Conservation (phyloP, 2,329 filamentous ascomycete genomes). For the Neopestalotiopsis sp. region DNA sequence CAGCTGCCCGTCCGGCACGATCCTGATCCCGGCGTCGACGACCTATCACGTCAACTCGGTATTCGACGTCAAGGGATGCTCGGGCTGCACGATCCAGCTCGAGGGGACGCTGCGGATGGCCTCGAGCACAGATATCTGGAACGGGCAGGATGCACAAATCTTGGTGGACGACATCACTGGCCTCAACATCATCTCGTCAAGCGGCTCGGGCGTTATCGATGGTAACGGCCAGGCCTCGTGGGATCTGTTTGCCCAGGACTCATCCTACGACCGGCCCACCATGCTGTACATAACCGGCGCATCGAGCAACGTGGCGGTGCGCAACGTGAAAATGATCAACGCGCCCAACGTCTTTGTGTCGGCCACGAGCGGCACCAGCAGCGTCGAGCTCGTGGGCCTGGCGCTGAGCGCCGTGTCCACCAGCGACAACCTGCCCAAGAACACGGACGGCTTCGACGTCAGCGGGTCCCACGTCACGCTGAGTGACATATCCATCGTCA, state of each 20-base stretch:
- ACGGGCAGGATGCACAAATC: constrained; percentile 44
- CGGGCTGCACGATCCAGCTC: constrained; percentile 49
- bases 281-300: constrained; percentile 44
- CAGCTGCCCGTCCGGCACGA: constrained; percentile 43
- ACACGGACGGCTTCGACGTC: constrained; percentile 50
- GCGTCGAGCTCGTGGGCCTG: neutral
- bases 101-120: constrained; percentile 48
- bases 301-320: constrained; percentile 42
- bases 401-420: constrained; percentile 43
- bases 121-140: constrained; percentile 46
- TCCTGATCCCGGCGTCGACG: constrained; percentile 44
- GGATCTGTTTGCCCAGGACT: constrained; percentile 45
- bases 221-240: constrained; percentile 50
- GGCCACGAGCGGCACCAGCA: neutral
- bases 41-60: constrained; percentile 49
- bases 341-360: constrained; percentile 38
- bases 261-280: constrained; percentile 44
- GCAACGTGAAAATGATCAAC: constrained; percentile 44
- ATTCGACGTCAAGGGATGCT: constrained; percentile 46
- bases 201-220: constrained; percentile 47
- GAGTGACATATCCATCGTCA: constrained; percentile 40
- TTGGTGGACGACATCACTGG: constrained; percentile 41
- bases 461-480: constrained; percentile 42
- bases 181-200: constrained; percentile 44
- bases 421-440: constrained; percentile 42